These are phyloP conservation scores for Juncus effusus DNA, from an alignment of 176 grass and related monocot species.

Conservation along the genomic window DNA sequence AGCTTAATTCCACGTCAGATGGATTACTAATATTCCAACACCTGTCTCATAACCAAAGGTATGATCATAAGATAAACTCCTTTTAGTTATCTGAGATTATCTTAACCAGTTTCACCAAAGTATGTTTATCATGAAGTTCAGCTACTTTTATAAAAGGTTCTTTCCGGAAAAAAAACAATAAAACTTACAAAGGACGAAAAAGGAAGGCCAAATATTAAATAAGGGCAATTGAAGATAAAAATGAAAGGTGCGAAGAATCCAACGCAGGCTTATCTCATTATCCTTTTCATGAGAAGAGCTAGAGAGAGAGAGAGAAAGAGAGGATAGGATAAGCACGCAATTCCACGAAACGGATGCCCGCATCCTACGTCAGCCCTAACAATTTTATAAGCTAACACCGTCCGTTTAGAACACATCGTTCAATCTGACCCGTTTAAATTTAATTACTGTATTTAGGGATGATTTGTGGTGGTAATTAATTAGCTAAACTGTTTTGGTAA, in stretches of 20 bases:
- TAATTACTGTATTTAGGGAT: not conserved
- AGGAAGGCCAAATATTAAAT: not conserved
- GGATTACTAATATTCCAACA: too few relatives aligned
- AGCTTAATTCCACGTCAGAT: too few relatives aligned
- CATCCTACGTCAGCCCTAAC: slow-evolving; percentile 20
- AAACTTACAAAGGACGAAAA: too few relatives aligned
- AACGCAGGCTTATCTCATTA: slow-evolving; percentile 13
- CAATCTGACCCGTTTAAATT: not conserved
- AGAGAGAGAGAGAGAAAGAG: not conserved
- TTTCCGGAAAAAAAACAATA: too few relatives aligned
- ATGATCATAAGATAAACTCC: too few relatives aligned
- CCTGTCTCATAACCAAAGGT: too few relatives aligned
- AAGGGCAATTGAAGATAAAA: not conserved
- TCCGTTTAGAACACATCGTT: not conserved
- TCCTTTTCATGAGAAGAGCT: too few relatives aligned
- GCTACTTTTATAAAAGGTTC: too few relatives aligned
- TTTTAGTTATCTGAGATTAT: too few relatives aligned
- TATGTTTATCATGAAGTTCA: too few relatives aligned
- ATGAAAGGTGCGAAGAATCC: not conserved
- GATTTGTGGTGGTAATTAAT: too few relatives aligned
- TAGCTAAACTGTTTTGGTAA: not conserved
- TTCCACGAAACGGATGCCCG: not conserved
- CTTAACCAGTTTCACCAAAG: too few relatives aligned
- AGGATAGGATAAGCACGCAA: slow-evolving; percentile 21
- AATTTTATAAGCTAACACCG: not conserved